Evolutionary conservation across 208 protist genomes (phyloP).

Genomic region (Trypanosoma lewisi): DNA sequence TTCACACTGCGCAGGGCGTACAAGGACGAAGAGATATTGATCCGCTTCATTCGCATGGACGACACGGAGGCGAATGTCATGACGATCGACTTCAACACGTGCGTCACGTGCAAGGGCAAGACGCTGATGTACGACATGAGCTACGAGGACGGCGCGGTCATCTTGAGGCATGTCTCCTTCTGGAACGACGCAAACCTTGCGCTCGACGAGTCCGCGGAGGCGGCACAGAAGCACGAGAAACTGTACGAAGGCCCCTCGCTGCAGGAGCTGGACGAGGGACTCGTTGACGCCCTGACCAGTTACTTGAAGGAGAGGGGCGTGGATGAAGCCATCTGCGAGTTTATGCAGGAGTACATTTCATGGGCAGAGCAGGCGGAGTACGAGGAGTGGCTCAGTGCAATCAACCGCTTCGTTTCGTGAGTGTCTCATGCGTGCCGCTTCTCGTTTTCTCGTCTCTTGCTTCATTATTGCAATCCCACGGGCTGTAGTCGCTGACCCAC

Average conservation of each 20-base stretch:
- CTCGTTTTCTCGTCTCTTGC: neutral
- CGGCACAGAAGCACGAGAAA: slow-evolving; percentile 35
- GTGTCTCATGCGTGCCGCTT: neutral
- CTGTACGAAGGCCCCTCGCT: slow-evolving; percentile 79
- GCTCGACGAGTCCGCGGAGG: slow-evolving; percentile 57
- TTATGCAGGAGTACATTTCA: slow-evolving; percentile 75
- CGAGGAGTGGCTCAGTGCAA: slow-evolving; percentile 75
- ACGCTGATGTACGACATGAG: slow-evolving; percentile 68
- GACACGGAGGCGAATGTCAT: slow-evolving; percentile 36
- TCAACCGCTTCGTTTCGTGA: slow-evolving; percentile 81
- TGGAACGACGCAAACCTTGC: slow-evolving; percentile 59
- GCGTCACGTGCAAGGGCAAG: slow-evolving; percentile 50
- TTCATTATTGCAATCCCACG: neutral
- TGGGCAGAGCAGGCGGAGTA: slow-evolving; percentile 92
- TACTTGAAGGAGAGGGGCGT: slow-evolving; percentile 85
- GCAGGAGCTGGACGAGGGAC: slow-evolving; percentile 70
- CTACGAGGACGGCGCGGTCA: slow-evolving; percentile 80
- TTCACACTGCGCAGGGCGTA: slow-evolving; percentile 70
- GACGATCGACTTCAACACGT: slow-evolving; percentile 62
- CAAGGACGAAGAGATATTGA: slow-evolving; percentile 79
- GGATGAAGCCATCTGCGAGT: slow-evolving; percentile 77
- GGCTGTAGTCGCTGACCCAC: neutral
- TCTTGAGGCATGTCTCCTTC: slow-evolving; percentile 76
- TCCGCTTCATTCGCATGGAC: slow-evolving; percentile 62
- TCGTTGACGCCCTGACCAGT: slow-evolving; percentile 71